phyloP scores from a whole-genome alignment of 176 grass and related monocot species.

The Eragrostis nindensis region DNA sequence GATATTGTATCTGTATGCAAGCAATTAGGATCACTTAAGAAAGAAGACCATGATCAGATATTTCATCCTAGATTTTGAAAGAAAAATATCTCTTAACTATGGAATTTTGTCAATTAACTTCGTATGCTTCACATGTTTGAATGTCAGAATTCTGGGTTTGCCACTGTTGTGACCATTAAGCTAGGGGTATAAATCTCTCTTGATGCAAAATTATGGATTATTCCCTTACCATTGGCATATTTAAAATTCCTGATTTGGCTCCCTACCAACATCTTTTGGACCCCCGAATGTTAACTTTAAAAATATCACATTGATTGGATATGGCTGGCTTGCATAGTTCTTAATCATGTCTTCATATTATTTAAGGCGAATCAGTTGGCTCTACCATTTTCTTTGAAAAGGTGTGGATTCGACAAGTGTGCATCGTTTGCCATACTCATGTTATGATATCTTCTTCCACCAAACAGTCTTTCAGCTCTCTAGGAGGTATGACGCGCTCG shows the following conservation, averaged over 20 bases:
- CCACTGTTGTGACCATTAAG: no score
- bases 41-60: no score
- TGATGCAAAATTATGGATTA: background rate
- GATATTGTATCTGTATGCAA: no score
- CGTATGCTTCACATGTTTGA: no score
- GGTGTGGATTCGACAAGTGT: constrained; percentile 6
- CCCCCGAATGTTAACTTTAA: constrained; percentile 3
- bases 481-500: background rate
- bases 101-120: no score
- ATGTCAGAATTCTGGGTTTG: no score
- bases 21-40: no score
- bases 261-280: background rate
- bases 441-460: constrained; percentile 25
- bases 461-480: background rate
- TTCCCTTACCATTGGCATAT: background rate
- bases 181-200: background rate
- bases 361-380: background rate
- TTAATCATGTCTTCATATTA: background rate
- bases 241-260: background rate
- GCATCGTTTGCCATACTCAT: background rate
- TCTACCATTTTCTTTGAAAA: constrained; percentile 3
- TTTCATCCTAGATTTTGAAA: no score
- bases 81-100: no score
- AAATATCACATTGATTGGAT: background rate
- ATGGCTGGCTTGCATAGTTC: background rate